phyloP scores from a whole-genome alignment of 805 yeast genomes.

The Lipomyces sp. region DNA sequence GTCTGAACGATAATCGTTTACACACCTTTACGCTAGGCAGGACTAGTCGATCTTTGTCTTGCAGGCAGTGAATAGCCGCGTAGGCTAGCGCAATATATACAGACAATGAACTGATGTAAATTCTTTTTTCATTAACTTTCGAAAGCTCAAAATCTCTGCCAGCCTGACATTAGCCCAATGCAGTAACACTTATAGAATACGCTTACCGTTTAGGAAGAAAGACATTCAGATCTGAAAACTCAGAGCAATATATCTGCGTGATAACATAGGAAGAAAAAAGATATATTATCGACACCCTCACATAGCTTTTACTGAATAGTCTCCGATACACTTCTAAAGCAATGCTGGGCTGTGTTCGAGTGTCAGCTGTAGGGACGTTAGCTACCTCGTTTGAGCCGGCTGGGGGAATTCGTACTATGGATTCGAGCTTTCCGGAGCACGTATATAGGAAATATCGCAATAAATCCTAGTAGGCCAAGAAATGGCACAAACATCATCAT shows the following conservation, averaged over 20 bases:
- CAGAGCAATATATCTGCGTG: constrained; percentile 24
- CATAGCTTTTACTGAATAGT: constrained; percentile 13
- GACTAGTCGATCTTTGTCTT: constrained; percentile 26
- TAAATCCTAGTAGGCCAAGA: constrained; percentile 12
- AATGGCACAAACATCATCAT: constrained; percentile 26
- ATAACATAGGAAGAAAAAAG: constrained; percentile 12
- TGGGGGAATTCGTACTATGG: constrained; percentile 25
- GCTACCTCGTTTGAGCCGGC: neutral
- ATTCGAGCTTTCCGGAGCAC: constrained; percentile 39
- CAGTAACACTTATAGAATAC: neutral
- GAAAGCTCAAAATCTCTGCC: constrained; percentile 31
- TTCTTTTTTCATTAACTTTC: constrained; percentile 31
- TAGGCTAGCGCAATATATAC: constrained; percentile 23
- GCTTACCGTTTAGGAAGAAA: constrained; percentile 29
- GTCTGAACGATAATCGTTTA: neutral
- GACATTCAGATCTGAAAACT: constrained; percentile 21
- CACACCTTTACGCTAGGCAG: constrained; percentile 28
- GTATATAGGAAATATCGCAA: constrained; percentile 30
- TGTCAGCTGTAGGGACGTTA: constrained; percentile 19
- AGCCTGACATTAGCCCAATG: neutral
- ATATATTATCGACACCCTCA: constrained; percentile 22
- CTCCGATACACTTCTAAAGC: constrained; percentile 13
- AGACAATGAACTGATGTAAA: constrained; percentile 24
- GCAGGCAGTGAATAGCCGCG: constrained; percentile 25
- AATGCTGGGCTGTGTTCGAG: constrained; percentile 22